These are phyloP conservation scores for Mycogone perniciosa DNA, from an alignment of 2,329 filamentous ascomycete species.

Conservation along the genomic window DNA sequence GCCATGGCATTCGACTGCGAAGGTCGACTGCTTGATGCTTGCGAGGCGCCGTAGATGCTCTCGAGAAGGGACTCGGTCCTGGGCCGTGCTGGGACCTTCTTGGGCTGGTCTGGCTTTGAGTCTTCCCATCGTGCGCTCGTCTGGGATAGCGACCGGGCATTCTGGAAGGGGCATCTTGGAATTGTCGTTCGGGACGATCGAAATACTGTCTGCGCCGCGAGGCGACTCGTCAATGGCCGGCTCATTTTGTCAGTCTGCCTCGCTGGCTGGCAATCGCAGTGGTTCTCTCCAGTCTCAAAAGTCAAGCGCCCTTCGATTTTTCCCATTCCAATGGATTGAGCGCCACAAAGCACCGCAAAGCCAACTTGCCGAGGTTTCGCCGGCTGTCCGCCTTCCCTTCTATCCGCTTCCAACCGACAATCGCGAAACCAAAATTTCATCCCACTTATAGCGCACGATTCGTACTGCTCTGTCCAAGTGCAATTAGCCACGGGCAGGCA, in stretches of 20 bases:
- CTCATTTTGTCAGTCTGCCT: slow-evolving; percentile 36
- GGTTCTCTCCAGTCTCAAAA: background rate
- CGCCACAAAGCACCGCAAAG: slow-evolving; percentile 9
- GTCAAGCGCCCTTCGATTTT: slow-evolving; percentile 2
- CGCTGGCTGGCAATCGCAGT: slow-evolving; percentile 5
- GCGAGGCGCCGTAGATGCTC: slow-evolving; percentile 27
- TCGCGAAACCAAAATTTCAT: slow-evolving; percentile 35
- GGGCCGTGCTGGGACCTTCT: slow-evolving; percentile 19
- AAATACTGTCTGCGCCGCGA: slow-evolving; percentile 35
- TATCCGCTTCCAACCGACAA: slow-evolving; percentile 28
- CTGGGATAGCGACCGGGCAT: slow-evolving; percentile 34
- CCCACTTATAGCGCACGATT: slow-evolving; percentile 22
- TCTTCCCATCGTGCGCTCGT: slow-evolving; percentile 28
- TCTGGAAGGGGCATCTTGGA: slow-evolving; percentile 17
- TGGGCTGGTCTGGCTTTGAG: slow-evolving; percentile 17
- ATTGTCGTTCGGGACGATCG: slow-evolving; percentile 19
- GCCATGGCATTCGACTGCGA: slow-evolving; percentile 26
- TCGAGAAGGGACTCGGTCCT: slow-evolving; percentile 27
- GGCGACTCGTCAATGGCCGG: slow-evolving; percentile 36
- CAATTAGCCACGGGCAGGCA: slow-evolving; percentile 24
- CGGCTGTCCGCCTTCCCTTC: slow-evolving; percentile 28
- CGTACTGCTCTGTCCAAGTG: slow-evolving; percentile 18
- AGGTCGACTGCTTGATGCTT: slow-evolving; percentile 14
- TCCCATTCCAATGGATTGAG: slow-evolving; percentile 6
- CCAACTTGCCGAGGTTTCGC: slow-evolving; percentile 30